phyloP scores from a whole-genome alignment of 306 rosid species.

The Medicago ruthenica region DNA sequence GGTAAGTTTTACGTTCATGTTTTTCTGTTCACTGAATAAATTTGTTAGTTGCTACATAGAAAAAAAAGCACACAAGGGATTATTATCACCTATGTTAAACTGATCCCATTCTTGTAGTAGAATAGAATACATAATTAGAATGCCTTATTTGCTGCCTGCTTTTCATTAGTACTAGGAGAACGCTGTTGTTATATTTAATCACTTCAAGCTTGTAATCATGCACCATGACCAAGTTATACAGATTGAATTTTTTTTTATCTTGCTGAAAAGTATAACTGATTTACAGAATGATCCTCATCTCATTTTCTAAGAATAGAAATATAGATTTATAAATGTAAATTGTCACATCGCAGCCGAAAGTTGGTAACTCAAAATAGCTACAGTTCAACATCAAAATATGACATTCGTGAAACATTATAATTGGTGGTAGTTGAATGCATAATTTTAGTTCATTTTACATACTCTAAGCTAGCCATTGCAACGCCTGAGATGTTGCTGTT shows the following conservation, averaged over 20 bases:
- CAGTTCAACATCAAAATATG: slow-evolving; percentile 1
- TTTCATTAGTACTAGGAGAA: slow-evolving; percentile 7
- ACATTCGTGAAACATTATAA: slow-evolving; percentile 27
- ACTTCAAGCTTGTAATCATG: slow-evolving; percentile 13
- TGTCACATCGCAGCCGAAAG: background rate
- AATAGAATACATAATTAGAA: slow-evolving; percentile 12
- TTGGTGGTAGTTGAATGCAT: slow-evolving; percentile 15
- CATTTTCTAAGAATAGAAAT: slow-evolving; percentile 20
- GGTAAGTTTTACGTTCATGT: slow-evolving; percentile 49
- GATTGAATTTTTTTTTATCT: slow-evolving; percentile 9
- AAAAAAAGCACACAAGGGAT: background rate
- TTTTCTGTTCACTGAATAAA: slow-evolving; percentile 29
- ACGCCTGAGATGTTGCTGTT: background rate
- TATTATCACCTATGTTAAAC: slow-evolving; percentile 33
- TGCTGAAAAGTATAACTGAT: slow-evolving; percentile 20
- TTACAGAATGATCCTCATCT: slow-evolving; percentile 15
- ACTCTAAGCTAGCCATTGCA: slow-evolving; percentile 8
- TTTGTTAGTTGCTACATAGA: background rate
- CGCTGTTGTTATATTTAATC: background rate
- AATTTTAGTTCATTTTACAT: background rate
- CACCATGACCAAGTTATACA: slow-evolving; percentile 10
- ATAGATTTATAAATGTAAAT: slow-evolving; percentile 27
- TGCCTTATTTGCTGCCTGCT: slow-evolving; percentile 27
- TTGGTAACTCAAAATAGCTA: slow-evolving; percentile 19
- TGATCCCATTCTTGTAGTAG: slow-evolving; percentile 22